Evolutionary conservation across 768 basidiomycete genomes (phyloP).

Genomic region (Mycena kentingensis): DNA sequence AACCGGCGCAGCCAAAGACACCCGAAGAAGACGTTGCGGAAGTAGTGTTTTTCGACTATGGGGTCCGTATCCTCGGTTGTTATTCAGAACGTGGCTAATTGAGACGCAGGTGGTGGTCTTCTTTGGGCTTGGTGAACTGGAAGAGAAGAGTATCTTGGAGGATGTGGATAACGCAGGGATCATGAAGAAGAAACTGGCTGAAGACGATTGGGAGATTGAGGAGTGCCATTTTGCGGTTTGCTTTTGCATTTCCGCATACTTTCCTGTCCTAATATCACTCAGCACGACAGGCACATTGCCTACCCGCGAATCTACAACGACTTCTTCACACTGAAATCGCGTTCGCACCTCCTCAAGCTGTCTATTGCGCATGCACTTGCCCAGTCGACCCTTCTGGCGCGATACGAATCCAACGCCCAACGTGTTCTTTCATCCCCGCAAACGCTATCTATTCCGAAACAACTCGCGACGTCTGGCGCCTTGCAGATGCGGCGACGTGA

Average conservation of each 20-base stretch:
- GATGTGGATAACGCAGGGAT: conserved; percentile 76
- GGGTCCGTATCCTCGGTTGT: conserved; percentile 40
- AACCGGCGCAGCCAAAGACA: conserved; percentile 17
- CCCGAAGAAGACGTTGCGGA: conserved; percentile 63
- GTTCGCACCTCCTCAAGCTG: conserved; percentile 85
- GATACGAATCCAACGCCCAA: conserved; percentile 79
- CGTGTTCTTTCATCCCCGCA: conserved; percentile 75
- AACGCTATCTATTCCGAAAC: conserved; percentile 80
- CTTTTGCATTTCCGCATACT: conserved; percentile 4
- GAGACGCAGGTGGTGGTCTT: conserved; percentile 65
- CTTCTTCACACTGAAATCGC: conserved; percentile 93
- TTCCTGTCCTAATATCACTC: conserved; percentile 8
- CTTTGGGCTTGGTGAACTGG: conserved; percentile 78
- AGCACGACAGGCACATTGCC: conserved; percentile 83
- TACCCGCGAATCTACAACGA: conserved; percentile 95
- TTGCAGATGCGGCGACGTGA: conserved; percentile 77
- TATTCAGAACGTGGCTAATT: neutral
- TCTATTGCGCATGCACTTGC: conserved; percentile 95
- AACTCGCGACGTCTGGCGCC: conserved; percentile 76
- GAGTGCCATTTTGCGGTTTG: conserved; percentile 86
- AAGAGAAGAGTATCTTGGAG: conserved; percentile 83
- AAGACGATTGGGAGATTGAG: conserved; percentile 88
- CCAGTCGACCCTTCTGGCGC: conserved; percentile 89
- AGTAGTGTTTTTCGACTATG: conserved; percentile 82
- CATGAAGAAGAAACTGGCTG: conserved; percentile 58